These are phyloP conservation scores for Ilyonectria mors-panacis DNA, from an alignment of 2,329 filamentous ascomycete genomes.

Conservation along the genomic window DNA sequence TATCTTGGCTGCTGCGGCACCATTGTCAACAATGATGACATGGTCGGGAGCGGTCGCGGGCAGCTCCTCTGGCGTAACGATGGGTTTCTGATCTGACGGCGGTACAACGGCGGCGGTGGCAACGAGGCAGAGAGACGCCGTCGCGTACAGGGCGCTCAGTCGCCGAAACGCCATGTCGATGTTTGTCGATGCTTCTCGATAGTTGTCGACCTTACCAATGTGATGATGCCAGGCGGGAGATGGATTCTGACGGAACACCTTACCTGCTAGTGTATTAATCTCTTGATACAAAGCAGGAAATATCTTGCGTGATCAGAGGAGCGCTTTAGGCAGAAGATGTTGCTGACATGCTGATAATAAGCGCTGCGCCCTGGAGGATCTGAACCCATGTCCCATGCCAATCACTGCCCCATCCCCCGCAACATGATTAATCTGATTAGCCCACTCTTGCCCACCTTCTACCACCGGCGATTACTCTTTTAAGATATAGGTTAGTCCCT, in stretches of 20 bases:
- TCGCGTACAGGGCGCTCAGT: slow-evolving; percentile 3
- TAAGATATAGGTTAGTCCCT: no score
- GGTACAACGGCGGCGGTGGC: not conserved
- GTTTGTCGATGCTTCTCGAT: not conserved
- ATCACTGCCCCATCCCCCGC: no score
- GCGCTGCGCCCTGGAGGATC: not conserved
- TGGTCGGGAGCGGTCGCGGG: not conserved
- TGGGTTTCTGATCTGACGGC: slow-evolving; percentile 10
- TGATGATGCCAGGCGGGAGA: no score
- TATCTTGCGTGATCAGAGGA: not conserved
- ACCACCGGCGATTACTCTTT: no score
- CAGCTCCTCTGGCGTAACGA: not conserved
- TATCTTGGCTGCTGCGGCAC: not conserved
- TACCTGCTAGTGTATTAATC: not conserved
- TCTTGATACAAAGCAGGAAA: not conserved
- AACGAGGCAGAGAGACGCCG: not conserved
- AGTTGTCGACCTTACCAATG: no score
- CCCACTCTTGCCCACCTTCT: no score
- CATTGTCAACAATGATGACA: not conserved
- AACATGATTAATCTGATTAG: no score
- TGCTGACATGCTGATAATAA: not conserved
- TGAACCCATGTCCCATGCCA: not conserved
- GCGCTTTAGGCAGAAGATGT: not conserved
- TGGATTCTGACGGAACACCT: no score
- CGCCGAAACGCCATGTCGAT: slow-evolving; percentile 3